Evolutionary conservation across 345 rosid species (phyloP), one percentile per base, ranked within the genome.

Genomic region (Physaria fendleri): DNA sequence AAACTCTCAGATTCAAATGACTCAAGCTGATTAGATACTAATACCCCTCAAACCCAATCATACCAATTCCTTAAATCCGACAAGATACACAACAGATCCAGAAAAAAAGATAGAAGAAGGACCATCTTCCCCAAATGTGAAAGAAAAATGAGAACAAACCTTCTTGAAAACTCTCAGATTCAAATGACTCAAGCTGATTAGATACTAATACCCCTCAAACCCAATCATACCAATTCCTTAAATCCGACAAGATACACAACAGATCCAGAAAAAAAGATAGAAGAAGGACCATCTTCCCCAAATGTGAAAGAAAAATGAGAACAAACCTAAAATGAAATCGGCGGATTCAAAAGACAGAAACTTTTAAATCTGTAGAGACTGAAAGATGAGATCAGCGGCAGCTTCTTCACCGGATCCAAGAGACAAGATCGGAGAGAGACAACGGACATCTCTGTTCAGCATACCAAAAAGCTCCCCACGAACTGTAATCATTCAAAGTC

Each of bases 361-460:
- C 6, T 20, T n/a, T 28, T 4, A 27, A 9, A 52, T 28, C 37
- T n/a, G n/a, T n/a, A n/a, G 29, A 43, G 56, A 23, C 43, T 10
- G 16, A 0, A 34, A 53, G 35, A 45, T 37, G 12, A 3, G 62
- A 46, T 53, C 68, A 34, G 57, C 20, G 44, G 49, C 43, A 62
- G 69, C 44, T 59, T 32, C 56, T 68, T 68, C 73, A 68, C 61
- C 41, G 73, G 48, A 68, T 68, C 62, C 11, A 56, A 60, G 62
- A 59, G 33, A 47, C 38, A 8, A 55, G 24, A 62, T 39, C 59
- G 30, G 59, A 46, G 11, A 55, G 52, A 62, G 30, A 56, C 22
- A 40, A 17, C 48, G 62, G 95, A 77, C 98, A 92, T 88, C 67
- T 78, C 78, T 40, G 59, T 17, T 56, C 61, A 62, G 64, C 73